phyloP scores from a whole-genome alignment of 768 basidiomycete species.

The Tricholoma sp. region DNA sequence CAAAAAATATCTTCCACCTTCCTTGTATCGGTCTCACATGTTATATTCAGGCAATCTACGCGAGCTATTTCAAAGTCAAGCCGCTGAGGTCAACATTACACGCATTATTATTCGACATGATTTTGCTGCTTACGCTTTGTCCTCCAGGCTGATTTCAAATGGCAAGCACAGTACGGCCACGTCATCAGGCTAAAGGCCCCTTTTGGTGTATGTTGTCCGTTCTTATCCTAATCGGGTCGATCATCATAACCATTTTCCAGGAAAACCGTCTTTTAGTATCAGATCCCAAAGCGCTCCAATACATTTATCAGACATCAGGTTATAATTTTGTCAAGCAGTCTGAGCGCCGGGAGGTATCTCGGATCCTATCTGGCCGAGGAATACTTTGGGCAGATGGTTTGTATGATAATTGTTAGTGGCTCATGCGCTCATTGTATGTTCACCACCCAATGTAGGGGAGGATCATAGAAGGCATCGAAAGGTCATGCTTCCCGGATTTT shows the following conservation, averaged over 20 bases:
- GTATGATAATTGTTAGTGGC: not conserved
- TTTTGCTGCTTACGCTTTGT: conserved; percentile 1
- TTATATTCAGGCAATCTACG: conserved; percentile 19
- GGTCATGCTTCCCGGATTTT: conserved; percentile 43
- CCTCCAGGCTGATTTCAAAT: conserved; percentile 36
- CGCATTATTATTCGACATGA: conserved; percentile 5
- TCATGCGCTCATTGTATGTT: not conserved
- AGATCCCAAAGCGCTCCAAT: conserved; percentile 45
- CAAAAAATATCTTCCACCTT: not conserved
- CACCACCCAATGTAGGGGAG: conserved; percentile 20
- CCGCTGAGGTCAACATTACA: conserved; percentile 22
- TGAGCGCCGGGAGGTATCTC: conserved; percentile 31
- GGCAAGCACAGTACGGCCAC: conserved; percentile 39
- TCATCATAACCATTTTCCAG: conserved; percentile 17
- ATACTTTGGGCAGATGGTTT: conserved; percentile 37
- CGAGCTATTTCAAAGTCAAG: conserved; percentile 27
- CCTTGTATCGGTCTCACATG: not conserved
- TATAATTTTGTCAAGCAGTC: conserved; percentile 38
- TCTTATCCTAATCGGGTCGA: not conserved
- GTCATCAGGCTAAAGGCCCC: conserved; percentile 32
- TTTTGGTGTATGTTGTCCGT: conserved; percentile 28
- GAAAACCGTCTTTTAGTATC: conserved; percentile 39
- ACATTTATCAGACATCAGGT: conserved; percentile 38
- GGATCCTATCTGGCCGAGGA: conserved; percentile 29
- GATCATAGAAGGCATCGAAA: conserved; percentile 43